phyloP scores from a whole-genome alignment of 1,284 basidiomycete species.

The Taiwanofungus camphoratus region DNA sequence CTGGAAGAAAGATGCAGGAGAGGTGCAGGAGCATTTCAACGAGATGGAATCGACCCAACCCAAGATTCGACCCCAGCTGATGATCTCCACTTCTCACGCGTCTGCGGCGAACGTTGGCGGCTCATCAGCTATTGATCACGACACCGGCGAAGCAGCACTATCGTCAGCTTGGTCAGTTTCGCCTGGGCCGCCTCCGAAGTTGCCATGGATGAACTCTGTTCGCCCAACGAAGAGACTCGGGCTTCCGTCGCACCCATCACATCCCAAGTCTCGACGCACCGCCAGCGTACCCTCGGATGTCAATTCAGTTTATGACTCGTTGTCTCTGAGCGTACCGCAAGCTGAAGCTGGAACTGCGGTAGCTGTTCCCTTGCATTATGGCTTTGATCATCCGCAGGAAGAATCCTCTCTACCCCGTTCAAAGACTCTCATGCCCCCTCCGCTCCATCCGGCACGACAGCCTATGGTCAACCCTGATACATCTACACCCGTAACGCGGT shows the following conservation, averaged over 20 bases:
- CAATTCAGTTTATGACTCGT: conserved; percentile 37
- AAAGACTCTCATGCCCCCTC: conserved; percentile 18
- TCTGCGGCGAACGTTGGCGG: conserved; percentile 7
- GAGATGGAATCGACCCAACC: not conserved
- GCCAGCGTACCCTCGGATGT: conserved; percentile 27
- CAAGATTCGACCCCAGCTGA: conserved; percentile 33
- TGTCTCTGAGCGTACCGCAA: conserved; percentile 15
- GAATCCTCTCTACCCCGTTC: conserved; percentile 4
- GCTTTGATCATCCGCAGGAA: conserved; percentile 13
- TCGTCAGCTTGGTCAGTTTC: conserved; percentile 38
- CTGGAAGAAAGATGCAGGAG: conserved; percentile 16
- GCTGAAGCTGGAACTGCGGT: conserved; percentile 21
- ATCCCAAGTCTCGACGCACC: conserved; percentile 25
- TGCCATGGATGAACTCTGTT: conserved; percentile 32
- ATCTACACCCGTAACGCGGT: conserved; percentile 37
- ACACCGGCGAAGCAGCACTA: conserved; percentile 19
- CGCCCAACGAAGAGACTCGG: conserved; percentile 23
- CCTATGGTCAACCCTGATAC: conserved; percentile 18
- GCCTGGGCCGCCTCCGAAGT: conserved; percentile 27
- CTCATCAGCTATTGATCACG: conserved; percentile 12
- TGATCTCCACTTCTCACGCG: conserved; percentile 38
- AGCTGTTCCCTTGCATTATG: conserved; percentile 17
- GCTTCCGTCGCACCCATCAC: conserved; percentile 14
- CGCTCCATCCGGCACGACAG: conserved; percentile 21
- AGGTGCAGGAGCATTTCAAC: conserved; percentile 2